Evolutionary conservation across 768 basidiomycete species (phyloP).

Genomic region (Podaxis mareebaensis): DNA sequence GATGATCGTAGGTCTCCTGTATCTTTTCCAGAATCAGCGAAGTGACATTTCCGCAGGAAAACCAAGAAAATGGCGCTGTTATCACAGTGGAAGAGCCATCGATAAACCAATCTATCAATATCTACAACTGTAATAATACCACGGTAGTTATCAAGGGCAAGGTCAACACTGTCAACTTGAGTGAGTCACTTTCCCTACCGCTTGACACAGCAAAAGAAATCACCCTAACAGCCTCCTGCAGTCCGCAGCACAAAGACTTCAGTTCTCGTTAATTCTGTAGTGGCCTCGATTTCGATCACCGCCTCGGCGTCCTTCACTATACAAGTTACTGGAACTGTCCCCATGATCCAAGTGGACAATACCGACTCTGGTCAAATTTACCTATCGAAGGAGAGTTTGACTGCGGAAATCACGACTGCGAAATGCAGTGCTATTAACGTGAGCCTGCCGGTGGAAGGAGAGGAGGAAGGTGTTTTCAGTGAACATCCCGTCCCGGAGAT

Average conservation of each 20-base stretch:
- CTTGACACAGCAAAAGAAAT: slow-evolving; percentile 3
- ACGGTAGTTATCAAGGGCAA: slow-evolving; percentile 89
- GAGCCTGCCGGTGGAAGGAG: slow-evolving; percentile 79
- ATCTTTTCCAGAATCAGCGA: not conserved
- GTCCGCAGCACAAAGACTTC: slow-evolving; percentile 89
- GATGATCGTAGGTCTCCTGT: slow-evolving; percentile 65
- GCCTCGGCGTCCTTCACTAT: slow-evolving; percentile 91
- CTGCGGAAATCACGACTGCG: slow-evolving; percentile 85
- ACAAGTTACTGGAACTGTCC: slow-evolving; percentile 87
- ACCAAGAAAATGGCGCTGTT: slow-evolving; percentile 78
- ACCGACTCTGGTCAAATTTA: slow-evolving; percentile 96
- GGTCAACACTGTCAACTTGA: slow-evolving; percentile 88
- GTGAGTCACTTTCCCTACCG: slow-evolving; percentile 43
- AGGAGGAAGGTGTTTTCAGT: slow-evolving; percentile 89
- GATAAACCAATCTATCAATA: slow-evolving; percentile 81
- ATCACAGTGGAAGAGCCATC: slow-evolving; percentile 77
- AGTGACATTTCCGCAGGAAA: slow-evolving; percentile 59
- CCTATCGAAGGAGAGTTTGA: slow-evolving; percentile 78
- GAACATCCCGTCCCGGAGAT: slow-evolving; percentile 95
- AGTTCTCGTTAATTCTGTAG: slow-evolving; percentile 86
- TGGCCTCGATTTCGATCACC: slow-evolving; percentile 88
- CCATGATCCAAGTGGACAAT: slow-evolving; percentile 91
- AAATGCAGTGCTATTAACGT: slow-evolving; percentile 95
- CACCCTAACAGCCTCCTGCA: slow-evolving; percentile 29
- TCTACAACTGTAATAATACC: slow-evolving; percentile 88